Base-by-base conservation (phyloP, 2,329 filamentous ascomycete genomes). In the Eurotiales sp. region DNA sequence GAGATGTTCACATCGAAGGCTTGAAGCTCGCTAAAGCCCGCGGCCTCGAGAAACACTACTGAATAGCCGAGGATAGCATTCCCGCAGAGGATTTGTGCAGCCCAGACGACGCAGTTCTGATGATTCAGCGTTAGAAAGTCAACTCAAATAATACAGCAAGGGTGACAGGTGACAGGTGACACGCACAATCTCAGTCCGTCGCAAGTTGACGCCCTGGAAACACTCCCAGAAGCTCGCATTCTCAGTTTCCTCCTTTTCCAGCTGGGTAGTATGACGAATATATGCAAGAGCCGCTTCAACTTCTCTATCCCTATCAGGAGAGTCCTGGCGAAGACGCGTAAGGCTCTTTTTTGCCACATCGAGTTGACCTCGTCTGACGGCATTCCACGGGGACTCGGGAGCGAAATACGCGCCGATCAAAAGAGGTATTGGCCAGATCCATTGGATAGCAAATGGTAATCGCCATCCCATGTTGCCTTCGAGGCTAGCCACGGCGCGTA, bases 201-300 rank as follows among this genome's bases (percentile, higher is more conserved):
- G 85, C 46, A 85, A 75, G 64, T 95, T 85, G 12, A 81, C 79
- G 6, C 90, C 89, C 65, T 79, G 85, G 78, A 95, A 95, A 72
- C 90, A 95, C 67, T 95, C 90, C 58, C 81, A 70, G 67, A 93
- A 95, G 46, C 78, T 84, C 4, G 87, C 82, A 27, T 89, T 88
- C 7, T 74, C 73, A 3, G 87, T 90, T 50, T 90, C 87, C 69
- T 82, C 76, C 63, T 87, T 80, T 66, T 95, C 90, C 12, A 95
- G 74, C 0, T 86, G 86, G 0, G 87, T 91, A 0, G 90, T 95
- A 64, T 93, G 88, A 1, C 90, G 36, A 7, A 52, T 47, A 12
- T 52, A 52, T 10, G 50, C 50, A 25, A 52, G 30, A 12, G 50
- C 22, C 82, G 87, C 95, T 95, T 95, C 87, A 12, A 86, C 81